Base-by-base conservation (phyloP, 164 flowering plant species). In the Akebia trifoliata region DNA sequence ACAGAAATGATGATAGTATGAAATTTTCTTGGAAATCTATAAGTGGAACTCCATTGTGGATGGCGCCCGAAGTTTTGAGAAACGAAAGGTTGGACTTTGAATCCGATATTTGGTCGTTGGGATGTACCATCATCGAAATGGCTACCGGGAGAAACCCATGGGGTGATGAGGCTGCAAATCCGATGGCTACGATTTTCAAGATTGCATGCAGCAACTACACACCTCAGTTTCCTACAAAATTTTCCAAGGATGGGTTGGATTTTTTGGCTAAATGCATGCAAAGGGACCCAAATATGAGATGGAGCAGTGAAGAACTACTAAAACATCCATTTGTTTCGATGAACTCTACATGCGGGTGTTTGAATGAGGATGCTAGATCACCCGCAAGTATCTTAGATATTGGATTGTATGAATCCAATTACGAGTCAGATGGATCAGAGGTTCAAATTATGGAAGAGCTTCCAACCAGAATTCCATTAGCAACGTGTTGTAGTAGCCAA, bases 81-180 rank as follows among this genome's bases (percentile, higher is more conserved):
- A 67, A 68, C 0, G 79, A 78, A 66, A 66, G 54, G 45, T 6
- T 63, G 31, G 69, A 56, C 32, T 65, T 56, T 47, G 69, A 69
- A 22, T 61, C 81, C 4, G 90, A 82, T 52, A 69, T 84, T 12
- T 82, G 90, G 90, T 80, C 90, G 2, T 57, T 84, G 38, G 90
- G 90, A 3, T 82, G 87, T 68, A 78, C 84, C 0, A 60, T 82
- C 5, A 72, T 84, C 12, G 90, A 82, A 55, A 80, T 84, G 90
- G 85, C 78, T 5, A 78, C 81, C 0, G 87, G 87, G 3, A 64
- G 57, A 48, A 69, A 75, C 31, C 85, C 90, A 0, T 82, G 85
- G 85, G 54, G 51, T 0, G 69, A 48, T 9, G 48, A 62, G 20
- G 20, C 53, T 26, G 62, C 67, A 7, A 68, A 70, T 60, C 72